These are phyloP conservation scores for Miscanthus lutarioriparius DNA, from an alignment of 176 grass and related monocot genomes.

Conservation along the genomic window DNA sequence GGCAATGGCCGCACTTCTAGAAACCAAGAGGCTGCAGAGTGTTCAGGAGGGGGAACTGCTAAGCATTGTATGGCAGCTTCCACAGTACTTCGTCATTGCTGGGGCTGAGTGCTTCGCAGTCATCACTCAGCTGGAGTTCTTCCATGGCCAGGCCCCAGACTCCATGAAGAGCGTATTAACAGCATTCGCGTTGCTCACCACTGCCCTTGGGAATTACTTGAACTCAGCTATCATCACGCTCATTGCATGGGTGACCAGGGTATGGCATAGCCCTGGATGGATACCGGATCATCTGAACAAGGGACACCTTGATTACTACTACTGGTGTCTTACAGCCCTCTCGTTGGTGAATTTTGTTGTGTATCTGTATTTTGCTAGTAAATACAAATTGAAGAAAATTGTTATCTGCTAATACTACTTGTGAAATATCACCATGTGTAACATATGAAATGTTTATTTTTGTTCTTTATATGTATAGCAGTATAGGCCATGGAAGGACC, in stretches of 20 bases:
- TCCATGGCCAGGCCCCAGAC: conserved; percentile 66
- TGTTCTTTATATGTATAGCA: background rate
- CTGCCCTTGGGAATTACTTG: conserved; percentile 69
- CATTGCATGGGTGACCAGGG: conserved; percentile 37
- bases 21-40: conserved; percentile 56
- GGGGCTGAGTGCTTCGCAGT: conserved; percentile 62
- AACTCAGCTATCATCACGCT: conserved; percentile 68
- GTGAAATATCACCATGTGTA: background rate
- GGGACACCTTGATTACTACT: conserved; percentile 84
- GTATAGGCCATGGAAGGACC: background rate
- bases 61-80: conserved; percentile 75
- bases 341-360: conserved; percentile 56
- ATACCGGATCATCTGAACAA: conserved; percentile 78
- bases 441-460: background rate
- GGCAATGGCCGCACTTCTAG: conserved; percentile 59
- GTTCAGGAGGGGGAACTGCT: conserved; percentile 19
- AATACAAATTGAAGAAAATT: conserved; percentile 70
- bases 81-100: conserved; percentile 67
- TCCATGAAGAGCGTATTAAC: conserved; percentile 74
- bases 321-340: conserved; percentile 54
- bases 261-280: conserved; percentile 59
- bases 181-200: conserved; percentile 58
- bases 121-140: conserved; percentile 77
- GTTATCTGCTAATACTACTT: conserved; percentile 34
- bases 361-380: conserved; percentile 65